phyloP scores from a whole-genome alignment of 129 eudicot genomes.

The Saussurea involucrata region DNA sequence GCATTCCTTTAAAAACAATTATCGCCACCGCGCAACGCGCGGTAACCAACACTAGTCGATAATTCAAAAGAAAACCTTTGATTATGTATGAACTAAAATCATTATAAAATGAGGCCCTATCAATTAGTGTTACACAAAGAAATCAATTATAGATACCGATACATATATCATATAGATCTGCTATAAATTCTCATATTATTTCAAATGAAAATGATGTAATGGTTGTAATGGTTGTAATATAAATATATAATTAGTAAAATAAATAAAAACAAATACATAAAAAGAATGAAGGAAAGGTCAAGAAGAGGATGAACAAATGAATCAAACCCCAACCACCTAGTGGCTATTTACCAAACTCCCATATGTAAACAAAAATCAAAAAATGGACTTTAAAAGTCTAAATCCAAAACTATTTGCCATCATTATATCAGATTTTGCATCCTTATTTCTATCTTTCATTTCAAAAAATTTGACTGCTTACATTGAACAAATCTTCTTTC shows the following conservation, averaged over 20 bases:
- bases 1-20: too few relatives aligned
- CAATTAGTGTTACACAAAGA: too few relatives aligned
- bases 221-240: not conserved
- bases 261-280: not conserved
- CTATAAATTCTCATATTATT: not conserved
- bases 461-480: constrained; percentile 9
- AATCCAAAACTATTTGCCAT: constrained; percentile 18
- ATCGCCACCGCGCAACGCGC: too few relatives aligned
- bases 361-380: not conserved
- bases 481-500: constrained; percentile 14
- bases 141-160: too few relatives aligned
- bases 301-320: constrained; percentile 34
- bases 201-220: not conserved
- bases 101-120: too few relatives aligned
- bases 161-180: too few relatives aligned
- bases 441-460: not conserved
- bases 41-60: too few relatives aligned
- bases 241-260: not conserved
- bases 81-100: not conserved
- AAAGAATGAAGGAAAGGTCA: constrained; percentile 6
- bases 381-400: constrained; percentile 7
- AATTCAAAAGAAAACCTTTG: not conserved
- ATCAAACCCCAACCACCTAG: constrained; percentile 32
- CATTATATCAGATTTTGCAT: not conserved
- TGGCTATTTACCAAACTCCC: constrained; percentile 39